Base-by-base conservation (phyloP, 768 basidiomycete species). In the Chalciporus pseudorubinellus region DNA sequence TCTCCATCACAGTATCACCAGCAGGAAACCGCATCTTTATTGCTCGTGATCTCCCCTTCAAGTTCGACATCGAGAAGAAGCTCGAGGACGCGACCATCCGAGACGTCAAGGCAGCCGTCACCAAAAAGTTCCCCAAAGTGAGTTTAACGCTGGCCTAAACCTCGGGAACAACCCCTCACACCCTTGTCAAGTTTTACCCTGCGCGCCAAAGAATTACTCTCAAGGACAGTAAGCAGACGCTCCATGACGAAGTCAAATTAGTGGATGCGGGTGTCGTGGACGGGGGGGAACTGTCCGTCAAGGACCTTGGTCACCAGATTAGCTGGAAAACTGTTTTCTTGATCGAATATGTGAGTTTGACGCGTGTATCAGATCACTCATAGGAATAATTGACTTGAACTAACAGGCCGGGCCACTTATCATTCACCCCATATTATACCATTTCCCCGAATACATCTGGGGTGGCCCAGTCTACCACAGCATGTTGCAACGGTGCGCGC, bases 221-320 rank as follows among this genome's bases (percentile, higher is more conserved):
- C 4, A 82, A 81, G 46, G 83, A 79, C 46, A 80, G 83, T 40
- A 79, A 77, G 48, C 83, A 80, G 50, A 63, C 81, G 5, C 75
- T 91, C 14, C 72, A 79, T 1, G 87, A 94, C 50, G 82, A 83
- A 14, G 71, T 75, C 36, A 79, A 78, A 28, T 66, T 98, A 40
- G 68, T 65, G 13, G 75, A 79, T 22, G 77, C 81, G n/a, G 81
- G 80, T 0, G 65, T 91, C 4, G 62, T 60, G 10, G 77, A 84
- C 18, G 85, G 80, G 10, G 78, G 77, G n/a, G 83, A 85, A 52
- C 61, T 98, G 33, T 69, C 78, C 33, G 76, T 94, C 52, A 97
- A 97, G 69, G 97, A 98, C 69, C 73, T 98, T 26, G 97, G 97
- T 0, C 80, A 87, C 7, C 97, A 99, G 68, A 74, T 95, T 40